Evolutionary conservation across 495 filamentous ascomycete genomes (phyloP).

Genomic region (Aspergillus ellipticus): DNA sequence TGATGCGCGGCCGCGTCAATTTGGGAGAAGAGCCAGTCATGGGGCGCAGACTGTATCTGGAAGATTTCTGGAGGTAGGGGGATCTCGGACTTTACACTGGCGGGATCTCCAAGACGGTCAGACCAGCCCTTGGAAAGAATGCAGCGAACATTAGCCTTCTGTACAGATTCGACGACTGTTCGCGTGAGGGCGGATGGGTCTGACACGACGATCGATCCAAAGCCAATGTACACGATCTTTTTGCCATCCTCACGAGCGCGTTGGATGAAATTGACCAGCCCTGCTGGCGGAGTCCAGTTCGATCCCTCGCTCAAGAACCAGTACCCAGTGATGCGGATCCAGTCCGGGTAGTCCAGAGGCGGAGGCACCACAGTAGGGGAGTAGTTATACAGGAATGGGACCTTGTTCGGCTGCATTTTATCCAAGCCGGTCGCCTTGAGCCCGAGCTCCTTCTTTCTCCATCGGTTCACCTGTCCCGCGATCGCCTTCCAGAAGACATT

Average conservation of each 20-base stretch:
- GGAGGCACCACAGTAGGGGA: slow-evolving; percentile 87
- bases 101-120: slow-evolving; percentile 68
- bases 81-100: slow-evolving; percentile 59
- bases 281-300: slow-evolving; percentile 70
- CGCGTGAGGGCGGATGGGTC: slow-evolving; percentile 83
- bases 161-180: slow-evolving; percentile 84
- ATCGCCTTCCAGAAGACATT: slow-evolving; percentile 95
- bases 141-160: slow-evolving; percentile 90
- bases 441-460: slow-evolving; percentile 76
- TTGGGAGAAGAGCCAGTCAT: slow-evolving; percentile 94
- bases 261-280: slow-evolving; percentile 74
- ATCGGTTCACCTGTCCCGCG: slow-evolving; percentile 86
- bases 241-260: slow-evolving; percentile 76
- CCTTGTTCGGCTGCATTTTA: slow-evolving; percentile 92
- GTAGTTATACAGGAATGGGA: slow-evolving; percentile 97
- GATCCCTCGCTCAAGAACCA: slow-evolving; percentile 89
- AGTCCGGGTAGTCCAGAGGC: slow-evolving; percentile 93
- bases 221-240: slow-evolving; percentile 95
- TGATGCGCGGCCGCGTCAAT: slow-evolving; percentile 95
- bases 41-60: slow-evolving; percentile 85
- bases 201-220: slow-evolving; percentile 92
- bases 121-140: slow-evolving; percentile 99
- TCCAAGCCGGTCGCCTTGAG: slow-evolving; percentile 78
- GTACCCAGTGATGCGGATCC: slow-evolving; percentile 95
- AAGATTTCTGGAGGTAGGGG: slow-evolving; percentile 75